Evolutionary conservation across 805 yeast genomes (phyloP), one percentile per base, ranked within the genome.

Genomic region (Metschnikowia noctiluminum): DNA sequence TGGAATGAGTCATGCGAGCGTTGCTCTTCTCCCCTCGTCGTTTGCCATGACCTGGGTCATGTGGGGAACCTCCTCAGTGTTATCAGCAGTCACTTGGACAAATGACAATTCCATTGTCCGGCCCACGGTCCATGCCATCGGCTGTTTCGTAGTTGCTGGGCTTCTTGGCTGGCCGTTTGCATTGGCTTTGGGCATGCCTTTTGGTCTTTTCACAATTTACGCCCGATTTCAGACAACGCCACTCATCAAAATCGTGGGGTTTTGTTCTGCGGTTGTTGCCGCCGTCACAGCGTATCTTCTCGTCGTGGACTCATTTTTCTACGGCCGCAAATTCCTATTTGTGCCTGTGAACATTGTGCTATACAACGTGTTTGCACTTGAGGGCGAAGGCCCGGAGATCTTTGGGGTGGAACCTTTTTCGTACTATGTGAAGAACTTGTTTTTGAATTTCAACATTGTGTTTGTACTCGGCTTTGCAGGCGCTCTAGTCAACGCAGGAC

Each of bases 161-260:
- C 60, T 91, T 2, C 53, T 87, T 30, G 97, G 97, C 1, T 92
- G 97, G 97, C 97, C 97, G 1, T 92, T 91, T 64, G 79, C 85
- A 0, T 65, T 88, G 48, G 82, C 78, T 0, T 64, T 89, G 48
- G 82, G 82, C 1, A 54, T 79, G 1, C 94, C 96, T 1, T 74
- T 83, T 48, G 74, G 79, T 15, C 42, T 69, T 1, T 81, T 70
- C 60, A 58, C 64, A 3, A 31, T 61, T 7, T n/a, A 45, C 8
- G 32, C 41, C 11, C 47, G 57, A 4, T 53, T 14, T 42, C 57
- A 55, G 21, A 51, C 57, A 5, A 27, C 46, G 7, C 56, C 59
- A 1, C 41, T 56, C 2, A 31, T 49, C 21, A 26, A 38, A 9
- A 55, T 53, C 21, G 56, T 57, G 28, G 15, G 48, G 13, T 31